phyloP scores from a whole-genome alignment of 164 flowering plant genomes.

The Vitis cinerea region DNA sequence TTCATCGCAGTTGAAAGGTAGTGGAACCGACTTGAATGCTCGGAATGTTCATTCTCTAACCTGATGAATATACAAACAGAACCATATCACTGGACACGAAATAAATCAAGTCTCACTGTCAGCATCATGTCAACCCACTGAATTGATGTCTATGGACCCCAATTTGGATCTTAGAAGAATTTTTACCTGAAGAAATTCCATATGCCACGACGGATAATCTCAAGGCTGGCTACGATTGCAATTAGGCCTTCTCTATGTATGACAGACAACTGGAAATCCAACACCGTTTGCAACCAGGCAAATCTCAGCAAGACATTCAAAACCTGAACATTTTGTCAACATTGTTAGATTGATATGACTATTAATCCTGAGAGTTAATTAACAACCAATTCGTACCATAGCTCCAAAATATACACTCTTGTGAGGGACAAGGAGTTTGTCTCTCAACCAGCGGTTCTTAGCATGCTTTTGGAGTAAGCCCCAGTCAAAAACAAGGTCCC shows the following conservation, averaged over 20 bases:
- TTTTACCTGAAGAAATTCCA: constrained; percentile 83
- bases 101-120: too few relatives aligned
- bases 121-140: too few relatives aligned
- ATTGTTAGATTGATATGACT: too few relatives aligned
- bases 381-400: constrained; percentile 34
- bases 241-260: constrained; percentile 37
- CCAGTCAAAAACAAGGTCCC: constrained; percentile 61
- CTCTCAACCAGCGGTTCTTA: constrained; percentile 49
- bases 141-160: too few relatives aligned
- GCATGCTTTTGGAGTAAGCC: constrained; percentile 42
- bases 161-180: too few relatives aligned
- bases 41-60: constrained; percentile 76
- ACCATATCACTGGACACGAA: neutral
- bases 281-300: constrained; percentile 68
- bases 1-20: constrained; percentile 61
- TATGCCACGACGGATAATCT: constrained; percentile 77
- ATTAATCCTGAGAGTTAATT: too few relatives aligned
- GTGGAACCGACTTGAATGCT: constrained; percentile 69
- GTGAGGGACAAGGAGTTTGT: constrained; percentile 41
- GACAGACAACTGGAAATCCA: constrained; percentile 32
- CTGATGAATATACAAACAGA: constrained; percentile 24
- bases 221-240: constrained; percentile 54
- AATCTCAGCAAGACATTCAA: constrained; percentile 59
- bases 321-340: constrained; percentile 29
- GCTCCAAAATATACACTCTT: constrained; percentile 43